Evolutionary conservation across 768 basidiomycete species (phyloP).

Genomic region (Russula sp.): DNA sequence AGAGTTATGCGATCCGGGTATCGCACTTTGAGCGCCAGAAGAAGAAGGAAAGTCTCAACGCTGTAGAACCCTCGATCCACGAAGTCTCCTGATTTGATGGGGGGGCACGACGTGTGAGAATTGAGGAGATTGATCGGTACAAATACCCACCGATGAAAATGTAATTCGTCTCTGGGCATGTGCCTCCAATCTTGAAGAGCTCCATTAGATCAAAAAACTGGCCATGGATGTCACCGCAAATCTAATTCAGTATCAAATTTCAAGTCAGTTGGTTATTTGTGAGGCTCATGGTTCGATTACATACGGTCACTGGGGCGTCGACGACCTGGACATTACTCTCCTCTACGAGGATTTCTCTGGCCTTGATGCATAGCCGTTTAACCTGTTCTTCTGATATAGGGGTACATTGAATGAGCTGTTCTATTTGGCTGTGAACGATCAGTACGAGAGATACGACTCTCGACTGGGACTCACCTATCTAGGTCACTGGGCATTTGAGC

Average conservation of each 20-base stretch:
- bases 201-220: constrained; percentile 98
- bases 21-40: constrained; percentile 93
- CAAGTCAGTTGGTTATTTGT: constrained; percentile 34
- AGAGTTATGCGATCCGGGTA: constrained; percentile 97
- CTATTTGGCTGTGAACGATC: constrained; percentile 67
- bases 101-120: constrained; percentile 15
- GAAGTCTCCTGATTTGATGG: constrained; percentile 77
- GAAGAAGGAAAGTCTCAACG: constrained; percentile 92
- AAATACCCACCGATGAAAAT: constrained; percentile 83
- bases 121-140: constrained; percentile 20
- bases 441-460: not conserved
- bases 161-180: constrained; percentile 91
- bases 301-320: constrained; percentile 92
- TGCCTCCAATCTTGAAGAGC: constrained; percentile 88
- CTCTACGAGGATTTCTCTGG: constrained; percentile 94
- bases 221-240: constrained; percentile 95
- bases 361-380: constrained; percentile 91
- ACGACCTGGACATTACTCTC: constrained; percentile 97
- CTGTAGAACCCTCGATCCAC: constrained; percentile 97
- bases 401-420: constrained; percentile 89
- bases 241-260: constrained; percentile 43
- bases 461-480: constrained; percentile 18
- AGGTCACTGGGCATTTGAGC: constrained; percentile 29
- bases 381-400: constrained; percentile 96
- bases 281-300: constrained; percentile 34